These are phyloP conservation scores for Urochloa ruziziensis DNA, from an alignment of 176 grass and related monocot species.

Conservation along the genomic window DNA sequence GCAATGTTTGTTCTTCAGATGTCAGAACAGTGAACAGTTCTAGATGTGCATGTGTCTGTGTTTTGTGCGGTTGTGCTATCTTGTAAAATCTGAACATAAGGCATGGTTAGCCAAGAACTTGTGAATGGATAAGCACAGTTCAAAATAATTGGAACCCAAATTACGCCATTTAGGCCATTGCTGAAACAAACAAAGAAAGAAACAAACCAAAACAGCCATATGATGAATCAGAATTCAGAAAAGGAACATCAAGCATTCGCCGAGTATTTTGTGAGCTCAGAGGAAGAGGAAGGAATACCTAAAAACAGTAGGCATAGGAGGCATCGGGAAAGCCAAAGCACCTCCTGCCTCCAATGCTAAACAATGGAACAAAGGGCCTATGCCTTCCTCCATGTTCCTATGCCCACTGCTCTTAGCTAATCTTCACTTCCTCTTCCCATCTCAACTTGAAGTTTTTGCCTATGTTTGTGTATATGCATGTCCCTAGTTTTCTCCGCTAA, in stretches of 20 bases:
- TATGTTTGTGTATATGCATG: not conserved
- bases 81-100: not conserved
- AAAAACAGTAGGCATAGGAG: not conserved
- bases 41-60: too few species aligned
- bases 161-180: not conserved
- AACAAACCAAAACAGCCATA: not conserved
- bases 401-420: not conserved
- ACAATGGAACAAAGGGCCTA: not conserved
- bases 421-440: not conserved
- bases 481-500: not conserved
- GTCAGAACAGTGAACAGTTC: not conserved
- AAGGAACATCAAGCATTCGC: not conserved
- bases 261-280: not conserved
- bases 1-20: not conserved
- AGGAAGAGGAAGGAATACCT: not conserved
- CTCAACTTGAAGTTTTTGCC: not conserved
- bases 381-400: not conserved
- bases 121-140: not conserved
- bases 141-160: not conserved
- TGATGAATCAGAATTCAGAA: not conserved
- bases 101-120: not conserved
- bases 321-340: not conserved
- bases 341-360: not conserved
- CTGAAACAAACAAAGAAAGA: not conserved
- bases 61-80: not conserved